Evolutionary conservation across 2,329 filamentous ascomycete genomes (phyloP).

Genomic region (Juglanconis sp.): DNA sequence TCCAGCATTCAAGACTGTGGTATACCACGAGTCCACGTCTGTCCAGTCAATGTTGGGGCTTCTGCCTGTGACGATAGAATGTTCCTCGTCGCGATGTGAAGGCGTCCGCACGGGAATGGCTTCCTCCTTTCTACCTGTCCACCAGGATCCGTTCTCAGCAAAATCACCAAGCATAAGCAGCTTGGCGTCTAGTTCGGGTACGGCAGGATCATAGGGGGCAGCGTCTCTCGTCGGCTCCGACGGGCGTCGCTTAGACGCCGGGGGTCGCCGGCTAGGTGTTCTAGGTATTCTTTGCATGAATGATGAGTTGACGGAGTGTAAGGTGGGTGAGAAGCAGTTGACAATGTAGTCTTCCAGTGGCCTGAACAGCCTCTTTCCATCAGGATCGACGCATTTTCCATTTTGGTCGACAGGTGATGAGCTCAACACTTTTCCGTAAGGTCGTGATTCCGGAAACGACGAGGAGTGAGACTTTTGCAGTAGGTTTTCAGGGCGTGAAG

Average conservation of each 20-base stretch:
- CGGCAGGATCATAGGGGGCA: constrained; percentile 35
- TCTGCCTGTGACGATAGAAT: constrained; percentile 49
- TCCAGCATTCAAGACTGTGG: constrained; percentile 64
- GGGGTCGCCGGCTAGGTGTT: constrained; percentile 25
- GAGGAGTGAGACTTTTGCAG: constrained; percentile 41
- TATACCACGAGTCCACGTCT: constrained; percentile 71
- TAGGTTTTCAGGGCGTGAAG: not conserved
- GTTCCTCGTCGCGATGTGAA: constrained; percentile 32
- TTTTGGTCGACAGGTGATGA: constrained; percentile 18
- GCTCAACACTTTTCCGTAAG: constrained; percentile 11
- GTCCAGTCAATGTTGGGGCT: constrained; percentile 74
- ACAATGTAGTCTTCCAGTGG: constrained; percentile 75
- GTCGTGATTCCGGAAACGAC: constrained; percentile 39
- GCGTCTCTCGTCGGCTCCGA: constrained; percentile 31
- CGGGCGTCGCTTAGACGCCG: constrained; percentile 28
- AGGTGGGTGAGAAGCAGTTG: constrained; percentile 60
- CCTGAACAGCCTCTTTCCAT: constrained; percentile 65
- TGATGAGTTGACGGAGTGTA: constrained; percentile 71
- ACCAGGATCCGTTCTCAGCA: constrained; percentile 80
- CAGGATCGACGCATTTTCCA: constrained; percentile 23
- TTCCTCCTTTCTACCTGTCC: constrained; percentile 60
- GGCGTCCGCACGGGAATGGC: constrained; percentile 29
- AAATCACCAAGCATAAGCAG: constrained; percentile 70
- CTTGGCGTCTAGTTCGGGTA: constrained; percentile 70
- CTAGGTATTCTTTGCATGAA: constrained; percentile 47